Percentiles rank a stretch among this genome's conserved stretches.
Evolutionary conservation across 2,329 filamentous ascomycete species (phyloP).

Genomic region (Fonsecaea pugnacius): DNA sequence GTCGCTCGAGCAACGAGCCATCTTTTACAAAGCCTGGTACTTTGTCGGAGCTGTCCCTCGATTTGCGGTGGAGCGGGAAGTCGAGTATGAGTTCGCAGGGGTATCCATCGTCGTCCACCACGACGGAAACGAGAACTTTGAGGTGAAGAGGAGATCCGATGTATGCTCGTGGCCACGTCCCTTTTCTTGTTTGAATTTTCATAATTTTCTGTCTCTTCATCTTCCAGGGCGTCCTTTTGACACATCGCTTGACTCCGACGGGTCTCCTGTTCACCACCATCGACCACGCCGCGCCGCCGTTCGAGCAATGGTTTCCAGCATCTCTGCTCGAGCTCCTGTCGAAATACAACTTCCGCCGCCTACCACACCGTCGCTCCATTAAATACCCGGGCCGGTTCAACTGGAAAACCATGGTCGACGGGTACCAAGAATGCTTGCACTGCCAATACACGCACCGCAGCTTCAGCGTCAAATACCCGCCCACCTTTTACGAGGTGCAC

Average conservation of each 20-base stretch:
- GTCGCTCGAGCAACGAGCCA: conserved; percentile 55
- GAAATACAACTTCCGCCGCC: conserved; percentile 59
- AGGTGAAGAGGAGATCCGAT: conserved; percentile 31
- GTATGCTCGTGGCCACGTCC: conserved; percentile 21
- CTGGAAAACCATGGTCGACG: conserved; percentile 65
- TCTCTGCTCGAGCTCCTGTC: conserved; percentile 53
- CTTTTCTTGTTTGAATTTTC: neutral
- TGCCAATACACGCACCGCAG: conserved; percentile 63
- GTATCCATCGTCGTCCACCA: conserved; percentile 25
- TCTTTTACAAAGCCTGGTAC: conserved; percentile 60
- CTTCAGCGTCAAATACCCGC: conserved; percentile 60
- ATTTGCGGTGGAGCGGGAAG: conserved; percentile 49
- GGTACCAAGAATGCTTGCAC: conserved; percentile 63
- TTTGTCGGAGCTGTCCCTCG: conserved; percentile 58
- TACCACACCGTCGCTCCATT: conserved; percentile 58
- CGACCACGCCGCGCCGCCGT: conserved; percentile 53
- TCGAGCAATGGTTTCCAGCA: conserved; percentile 60
- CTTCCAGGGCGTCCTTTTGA: conserved; percentile 42
- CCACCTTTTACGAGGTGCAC: conserved; percentile 60
- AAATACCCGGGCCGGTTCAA: conserved; percentile 63
- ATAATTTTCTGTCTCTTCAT: neutral
- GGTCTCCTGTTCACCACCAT: conserved; percentile 60
- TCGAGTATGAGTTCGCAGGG: conserved; percentile 57
- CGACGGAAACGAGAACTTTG: conserved; percentile 32
- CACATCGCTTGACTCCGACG: conserved; percentile 53